phyloP scores from a whole-genome alignment of 2,329 filamentous ascomycete genomes.

The Gnomoniopsis smithogilvyi region DNA sequence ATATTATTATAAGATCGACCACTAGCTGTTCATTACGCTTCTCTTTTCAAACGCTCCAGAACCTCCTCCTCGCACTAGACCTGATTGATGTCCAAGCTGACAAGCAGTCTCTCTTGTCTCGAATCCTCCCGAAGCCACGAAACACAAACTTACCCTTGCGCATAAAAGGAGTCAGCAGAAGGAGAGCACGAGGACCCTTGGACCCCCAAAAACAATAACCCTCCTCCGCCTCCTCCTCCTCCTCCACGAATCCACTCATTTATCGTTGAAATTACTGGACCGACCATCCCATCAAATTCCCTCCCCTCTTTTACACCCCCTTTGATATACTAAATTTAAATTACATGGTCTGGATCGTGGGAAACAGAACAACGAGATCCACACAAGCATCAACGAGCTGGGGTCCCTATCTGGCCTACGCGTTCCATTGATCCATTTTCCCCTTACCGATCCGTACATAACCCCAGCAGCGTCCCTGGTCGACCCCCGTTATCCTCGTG shows the following conservation, averaged over 20 bases:
- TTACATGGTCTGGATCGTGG: background rate
- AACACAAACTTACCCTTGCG: no score
- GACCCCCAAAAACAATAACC: no score
- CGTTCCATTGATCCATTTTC: background rate
- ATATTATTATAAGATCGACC: no score
- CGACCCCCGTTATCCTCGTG: conserved; percentile 9
- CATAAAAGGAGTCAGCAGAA: no score
- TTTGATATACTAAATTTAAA: background rate
- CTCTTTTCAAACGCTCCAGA: no score
- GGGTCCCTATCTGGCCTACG: background rate
- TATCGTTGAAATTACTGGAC: background rate
- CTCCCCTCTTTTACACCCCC: background rate
- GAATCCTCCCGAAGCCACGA: background rate
- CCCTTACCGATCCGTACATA: background rate
- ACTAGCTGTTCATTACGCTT: no score
- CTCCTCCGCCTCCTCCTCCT: no score
- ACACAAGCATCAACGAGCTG: background rate
- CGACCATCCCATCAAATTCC: background rate
- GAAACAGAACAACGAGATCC: background rate
- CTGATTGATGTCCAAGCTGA: background rate
- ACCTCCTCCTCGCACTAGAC: no score
- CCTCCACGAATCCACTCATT: background rate
- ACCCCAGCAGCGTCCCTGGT: background rate
- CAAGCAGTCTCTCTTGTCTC: background rate
- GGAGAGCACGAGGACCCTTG: no score